A percentile compares a stretch with the other conserved stretches of the same genome.
phyloP scores from a whole-genome alignment of 2,329 filamentous ascomycete species.

The Pyricularia sp. region DNA sequence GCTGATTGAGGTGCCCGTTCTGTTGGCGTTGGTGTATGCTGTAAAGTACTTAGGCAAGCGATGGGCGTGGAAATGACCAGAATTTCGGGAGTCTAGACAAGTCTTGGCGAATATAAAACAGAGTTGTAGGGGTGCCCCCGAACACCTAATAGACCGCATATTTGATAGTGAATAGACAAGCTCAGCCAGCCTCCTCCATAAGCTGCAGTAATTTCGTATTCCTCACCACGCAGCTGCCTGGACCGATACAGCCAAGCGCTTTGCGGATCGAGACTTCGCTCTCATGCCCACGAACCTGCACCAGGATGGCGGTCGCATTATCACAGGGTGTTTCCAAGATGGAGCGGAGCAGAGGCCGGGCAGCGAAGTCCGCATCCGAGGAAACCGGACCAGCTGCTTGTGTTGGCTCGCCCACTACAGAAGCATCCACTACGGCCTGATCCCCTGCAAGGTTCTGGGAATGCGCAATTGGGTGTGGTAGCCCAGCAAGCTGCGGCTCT shows the following conservation, averaged over 20 bases:
- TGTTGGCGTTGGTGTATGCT: conserved; percentile 69
- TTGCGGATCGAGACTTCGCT: conserved; percentile 10
- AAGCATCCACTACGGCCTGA: not conserved
- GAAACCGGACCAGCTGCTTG: not conserved
- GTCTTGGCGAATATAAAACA: not conserved
- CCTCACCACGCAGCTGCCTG: conserved; percentile 17
- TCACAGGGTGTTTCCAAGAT: conserved; percentile 17
- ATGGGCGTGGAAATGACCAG: conserved; percentile 41
- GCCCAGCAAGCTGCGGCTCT: not conserved
- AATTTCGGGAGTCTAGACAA: not conserved
- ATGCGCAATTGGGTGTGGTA: not conserved
- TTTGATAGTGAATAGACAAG: not conserved
- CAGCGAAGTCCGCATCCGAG: not conserved
- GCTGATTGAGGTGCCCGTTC: conserved; percentile 76
- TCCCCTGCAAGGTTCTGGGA: not conserved
- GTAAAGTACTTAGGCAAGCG: conserved; percentile 49
- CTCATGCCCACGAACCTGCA: conserved; percentile 15
- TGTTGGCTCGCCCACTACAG: not conserved
- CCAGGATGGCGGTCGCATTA: conserved; percentile 18
- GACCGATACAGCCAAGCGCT: conserved; percentile 14
- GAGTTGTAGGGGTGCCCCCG: not conserved
- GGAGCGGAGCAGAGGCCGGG: not conserved
- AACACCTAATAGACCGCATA: not conserved
- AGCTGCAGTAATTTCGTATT: conserved; percentile 21
- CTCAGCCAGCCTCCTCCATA: conserved; percentile 15